These are phyloP conservation scores for Curvularia verruculosa DNA, from an alignment of 2,329 filamentous ascomycete species.

Conservation along the genomic window DNA sequence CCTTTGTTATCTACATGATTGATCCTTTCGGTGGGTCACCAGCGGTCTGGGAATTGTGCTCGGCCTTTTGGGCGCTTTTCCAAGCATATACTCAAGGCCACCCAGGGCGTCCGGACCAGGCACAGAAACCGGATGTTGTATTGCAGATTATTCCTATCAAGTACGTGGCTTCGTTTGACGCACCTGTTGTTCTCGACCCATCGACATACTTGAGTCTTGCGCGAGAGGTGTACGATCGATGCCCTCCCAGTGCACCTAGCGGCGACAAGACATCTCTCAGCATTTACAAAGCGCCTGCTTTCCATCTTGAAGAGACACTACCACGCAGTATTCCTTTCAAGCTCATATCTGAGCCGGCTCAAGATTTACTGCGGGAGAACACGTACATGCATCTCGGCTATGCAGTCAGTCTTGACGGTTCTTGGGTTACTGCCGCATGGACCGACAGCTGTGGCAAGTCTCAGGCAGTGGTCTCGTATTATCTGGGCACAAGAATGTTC, in stretches of 20 bases:
- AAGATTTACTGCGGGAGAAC: conserved; percentile 77
- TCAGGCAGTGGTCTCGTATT: conserved; percentile 76
- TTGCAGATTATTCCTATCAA: conserved; percentile 76
- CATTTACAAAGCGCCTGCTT: conserved; percentile 68
- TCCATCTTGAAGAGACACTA: conserved; percentile 72
- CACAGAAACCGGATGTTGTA: conserved; percentile 65
- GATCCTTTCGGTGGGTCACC: conserved; percentile 69
- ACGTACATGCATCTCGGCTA: conserved; percentile 83
- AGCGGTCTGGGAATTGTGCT: conserved; percentile 70
- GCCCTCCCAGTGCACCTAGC: conserved; percentile 56
- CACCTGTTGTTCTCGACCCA: conserved; percentile 67
- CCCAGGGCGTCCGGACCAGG: conserved; percentile 49
- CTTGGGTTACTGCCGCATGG: conserved; percentile 83
- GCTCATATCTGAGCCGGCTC: conserved; percentile 68
- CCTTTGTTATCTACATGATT: conserved; percentile 75
- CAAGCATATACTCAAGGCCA: conserved; percentile 64
- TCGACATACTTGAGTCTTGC: conserved; percentile 67
- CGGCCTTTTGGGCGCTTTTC: conserved; percentile 74
- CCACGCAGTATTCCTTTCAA: conserved; percentile 79
- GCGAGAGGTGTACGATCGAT: conserved; percentile 79
- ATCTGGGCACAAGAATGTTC: conserved; percentile 67
- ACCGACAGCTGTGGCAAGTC: conserved; percentile 77
- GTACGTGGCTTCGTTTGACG: conserved; percentile 67
- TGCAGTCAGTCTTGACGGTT: conserved; percentile 73
- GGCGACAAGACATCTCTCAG: conserved; percentile 53